A percentile compares a stretch with the other conserved stretches of the same genome.
Evolutionary conservation across 106 monocot genomes (phyloP).

Genomic region (Acorus calamus): DNA sequence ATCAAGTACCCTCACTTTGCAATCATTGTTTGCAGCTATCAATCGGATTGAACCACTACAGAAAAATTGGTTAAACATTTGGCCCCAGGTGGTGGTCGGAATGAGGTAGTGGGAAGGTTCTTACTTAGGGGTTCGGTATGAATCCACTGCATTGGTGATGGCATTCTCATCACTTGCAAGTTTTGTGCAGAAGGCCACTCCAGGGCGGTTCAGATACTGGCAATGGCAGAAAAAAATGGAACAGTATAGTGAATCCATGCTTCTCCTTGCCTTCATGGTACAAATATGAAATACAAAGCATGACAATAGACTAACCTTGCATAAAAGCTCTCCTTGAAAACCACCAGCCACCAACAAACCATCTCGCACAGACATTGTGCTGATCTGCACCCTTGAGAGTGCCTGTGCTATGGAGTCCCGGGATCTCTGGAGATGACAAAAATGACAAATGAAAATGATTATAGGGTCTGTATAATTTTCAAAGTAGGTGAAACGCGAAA

Average conservation of each 20-base stretch:
- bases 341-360: conserved; percentile 71
- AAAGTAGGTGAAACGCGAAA: too few species aligned
- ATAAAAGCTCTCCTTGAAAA: conserved; percentile 89
- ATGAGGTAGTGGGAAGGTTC: neutral
- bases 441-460: neutral
- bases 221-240: conserved; percentile 1
- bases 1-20: conserved; percentile 63
- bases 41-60: conserved; percentile 47
- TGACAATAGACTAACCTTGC: conserved; percentile 34
- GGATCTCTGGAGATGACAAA: conserved; percentile 23
- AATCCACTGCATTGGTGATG: conserved; percentile 83
- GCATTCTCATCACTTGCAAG: conserved; percentile 61
- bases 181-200: conserved; percentile 51
- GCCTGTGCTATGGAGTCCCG: conserved; percentile 24
- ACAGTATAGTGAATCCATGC: neutral
- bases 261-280: neutral
- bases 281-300: too few species aligned
- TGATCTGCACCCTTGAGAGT: conserved; percentile 59
- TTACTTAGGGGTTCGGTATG: conserved; percentile 42
- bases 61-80: neutral
- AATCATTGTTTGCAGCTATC: conserved; percentile 73
- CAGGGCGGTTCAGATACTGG: conserved; percentile 55
- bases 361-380: conserved; percentile 67
- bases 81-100: too few species aligned
- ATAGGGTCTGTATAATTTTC: too few species aligned